These are phyloP conservation scores for Paraphysoderma sedebokerense DNA, from an alignment of 371 early-diverging fungal genomes.

Conservation along the genomic window DNA sequence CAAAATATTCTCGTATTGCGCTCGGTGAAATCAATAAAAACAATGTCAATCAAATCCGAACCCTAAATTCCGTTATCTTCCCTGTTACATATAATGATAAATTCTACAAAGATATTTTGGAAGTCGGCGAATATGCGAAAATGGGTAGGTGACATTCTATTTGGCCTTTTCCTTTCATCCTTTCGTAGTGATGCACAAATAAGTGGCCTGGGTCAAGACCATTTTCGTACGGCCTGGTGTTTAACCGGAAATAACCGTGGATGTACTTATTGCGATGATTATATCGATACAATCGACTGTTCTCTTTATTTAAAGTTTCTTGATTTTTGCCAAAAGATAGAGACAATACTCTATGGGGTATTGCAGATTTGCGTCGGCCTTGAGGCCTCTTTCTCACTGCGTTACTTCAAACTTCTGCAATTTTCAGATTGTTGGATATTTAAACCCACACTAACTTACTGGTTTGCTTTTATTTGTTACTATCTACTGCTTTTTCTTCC, in stretches of 20 bases:
- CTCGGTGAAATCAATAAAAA: constrained; percentile 32
- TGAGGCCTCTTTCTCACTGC: too few species aligned
- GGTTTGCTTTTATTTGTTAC: too few species aligned
- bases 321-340: too few species aligned
- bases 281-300: not conserved
- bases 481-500: too few species aligned
- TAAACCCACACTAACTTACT: too few species aligned
- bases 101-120: constrained; percentile 61
- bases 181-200: not conserved
- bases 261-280: not conserved
- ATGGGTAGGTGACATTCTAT: constrained; percentile 24
- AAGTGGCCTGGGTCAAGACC: not conserved
- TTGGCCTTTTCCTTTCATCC: not conserved
- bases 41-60: constrained; percentile 49
- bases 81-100: constrained; percentile 66
- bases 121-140: constrained; percentile 49
- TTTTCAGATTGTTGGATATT: too few species aligned
- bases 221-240: not conserved
- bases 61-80: constrained; percentile 61
- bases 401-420: too few species aligned
- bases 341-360: too few species aligned
- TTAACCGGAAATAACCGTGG: not conserved
- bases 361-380: too few species aligned
- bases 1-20: too few species aligned
- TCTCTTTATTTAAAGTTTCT: not conserved